Evolutionary conservation across 2,329 filamentous ascomycete species (phyloP), one percentile per base, ranked within the genome.

Genomic region (Monosporascus ibericus): DNA sequence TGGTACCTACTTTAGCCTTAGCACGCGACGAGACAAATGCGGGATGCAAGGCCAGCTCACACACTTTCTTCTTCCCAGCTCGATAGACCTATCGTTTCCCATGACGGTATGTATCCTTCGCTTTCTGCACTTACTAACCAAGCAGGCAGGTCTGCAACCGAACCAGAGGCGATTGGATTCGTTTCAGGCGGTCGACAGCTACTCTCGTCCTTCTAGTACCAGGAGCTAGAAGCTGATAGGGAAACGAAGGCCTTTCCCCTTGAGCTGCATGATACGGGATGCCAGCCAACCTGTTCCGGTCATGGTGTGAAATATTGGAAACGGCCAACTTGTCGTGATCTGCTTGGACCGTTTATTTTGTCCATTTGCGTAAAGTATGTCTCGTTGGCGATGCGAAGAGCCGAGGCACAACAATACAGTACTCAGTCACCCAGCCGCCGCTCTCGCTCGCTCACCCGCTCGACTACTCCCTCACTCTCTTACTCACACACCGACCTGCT

Each of bases 321-420:
- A 36, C 48, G 48, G 22, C 47, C 44, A 39, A 27, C 55, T 57
- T 58, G 58, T 57, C 55, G 50, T 52, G 52, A 47, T 51, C 48
- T 58, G 55, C 57, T 55, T 60, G 58, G 54, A 48, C 48, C 52
- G 52, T 58, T 54, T 53, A 52, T n/a, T 52, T n/a, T 44, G 39
- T 20, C 17, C 34, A 42, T 48, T 51, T 54, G 58, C 55, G 56
- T 55, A 50, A 53, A 56, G 55, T 57, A 53, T 54, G 56, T 54
- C 53, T 57, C 48, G 53, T 47, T 56, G 55, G 52, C 54, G 52
- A 58, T 57, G 55, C 52, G 53, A 60, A 57, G 53, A 56, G 53
- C 55, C 55, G 56, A 57, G 48, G 53, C 50, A 48, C 46, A 52
- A 51, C 54, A 57, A 27, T 27, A 24, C 34, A 20, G 9, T 24